Evolutionary conservation across 768 basidiomycete species (phyloP).

Genomic region (Boletellus sp.): DNA sequence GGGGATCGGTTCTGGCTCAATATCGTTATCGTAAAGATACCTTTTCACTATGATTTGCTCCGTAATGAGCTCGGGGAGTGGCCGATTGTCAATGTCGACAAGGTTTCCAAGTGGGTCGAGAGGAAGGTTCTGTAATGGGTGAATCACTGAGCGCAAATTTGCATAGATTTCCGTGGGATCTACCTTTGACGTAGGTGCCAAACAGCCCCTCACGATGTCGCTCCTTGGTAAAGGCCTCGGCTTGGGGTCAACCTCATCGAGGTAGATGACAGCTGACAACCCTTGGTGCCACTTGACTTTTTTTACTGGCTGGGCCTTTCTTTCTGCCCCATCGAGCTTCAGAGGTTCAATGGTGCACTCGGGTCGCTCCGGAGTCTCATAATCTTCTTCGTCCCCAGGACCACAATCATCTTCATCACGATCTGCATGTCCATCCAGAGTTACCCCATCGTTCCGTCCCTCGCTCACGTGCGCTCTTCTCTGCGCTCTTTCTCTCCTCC

Average conservation of each 20-base stretch:
- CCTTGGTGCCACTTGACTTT: slow-evolving; percentile 79
- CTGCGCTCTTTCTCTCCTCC: slow-evolving; percentile 56
- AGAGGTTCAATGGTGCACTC: slow-evolving; percentile 40
- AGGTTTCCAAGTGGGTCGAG: slow-evolving; percentile 76
- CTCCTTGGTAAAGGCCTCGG: slow-evolving; percentile 43
- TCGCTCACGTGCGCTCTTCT: slow-evolving; percentile 51
- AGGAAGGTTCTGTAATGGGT: slow-evolving; percentile 44
- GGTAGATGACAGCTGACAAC: slow-evolving; percentile 54
- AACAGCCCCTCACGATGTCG: slow-evolving; percentile 54
- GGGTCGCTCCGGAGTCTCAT: slow-evolving; percentile 57
- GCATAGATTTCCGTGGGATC: slow-evolving; percentile 5
- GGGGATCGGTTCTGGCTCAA: slow-evolving; percentile 32
- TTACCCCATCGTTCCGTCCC: slow-evolving; percentile 15
- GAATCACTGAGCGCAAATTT: slow-evolving; percentile 5
- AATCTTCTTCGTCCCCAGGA: slow-evolving; percentile 81
- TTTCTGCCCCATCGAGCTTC: slow-evolving; percentile 34
- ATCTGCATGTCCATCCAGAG: slow-evolving; percentile 2
- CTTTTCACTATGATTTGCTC: slow-evolving; percentile 74
- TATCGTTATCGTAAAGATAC: slow-evolving; percentile 76
- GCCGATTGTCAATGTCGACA: slow-evolving; percentile 47
- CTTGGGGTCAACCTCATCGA: slow-evolving; percentile 61
- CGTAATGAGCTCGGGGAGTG: slow-evolving; percentile 52
- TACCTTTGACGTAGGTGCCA: slow-evolving; percentile 68
- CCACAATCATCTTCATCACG: slow-evolving; percentile 38
- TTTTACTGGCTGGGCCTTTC: slow-evolving; percentile 36